Conservation (phyloP, 495 filamentous ascomycete genomes). For the Opeltia flavorubescens region DNA sequence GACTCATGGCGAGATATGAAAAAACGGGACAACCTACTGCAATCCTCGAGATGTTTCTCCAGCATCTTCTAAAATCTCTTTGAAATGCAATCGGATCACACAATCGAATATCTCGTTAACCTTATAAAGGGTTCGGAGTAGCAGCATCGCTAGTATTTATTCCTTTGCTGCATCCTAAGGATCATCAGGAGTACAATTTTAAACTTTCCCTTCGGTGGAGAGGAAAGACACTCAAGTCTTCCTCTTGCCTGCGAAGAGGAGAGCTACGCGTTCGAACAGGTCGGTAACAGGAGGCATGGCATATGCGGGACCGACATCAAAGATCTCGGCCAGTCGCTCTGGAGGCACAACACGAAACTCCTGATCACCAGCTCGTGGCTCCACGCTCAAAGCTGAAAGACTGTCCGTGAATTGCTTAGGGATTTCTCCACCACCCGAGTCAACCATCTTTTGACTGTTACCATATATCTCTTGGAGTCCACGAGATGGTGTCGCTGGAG, state of each 20-base stretch:
- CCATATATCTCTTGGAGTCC: slow-evolving; percentile 37
- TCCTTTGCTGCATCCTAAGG: too few relatives aligned
- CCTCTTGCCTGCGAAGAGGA: slow-evolving; percentile 3
- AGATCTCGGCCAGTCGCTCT: slow-evolving; percentile 56
- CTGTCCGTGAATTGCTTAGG: not conserved
- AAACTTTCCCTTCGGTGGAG: too few relatives aligned
- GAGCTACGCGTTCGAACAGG: slow-evolving; percentile 62
- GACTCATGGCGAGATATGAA: too few relatives aligned
- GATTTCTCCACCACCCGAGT: not conserved
- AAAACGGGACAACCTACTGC: too few relatives aligned
- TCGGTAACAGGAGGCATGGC: slow-evolving; percentile 65
- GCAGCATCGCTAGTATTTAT: too few relatives aligned
- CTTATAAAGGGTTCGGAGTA: too few relatives aligned
- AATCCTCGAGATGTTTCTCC: too few relatives aligned
- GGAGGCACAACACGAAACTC: slow-evolving; percentile 41
- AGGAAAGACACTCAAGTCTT: too few relatives aligned
- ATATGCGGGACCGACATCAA: slow-evolving; percentile 58
- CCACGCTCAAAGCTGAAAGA: slow-evolving; percentile 16
- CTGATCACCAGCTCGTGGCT: slow-evolving; percentile 21
- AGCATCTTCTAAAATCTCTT: too few relatives aligned
- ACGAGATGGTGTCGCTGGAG: slow-evolving; percentile 27
- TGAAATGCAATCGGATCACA: too few relatives aligned
- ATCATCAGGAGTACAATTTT: too few relatives aligned
- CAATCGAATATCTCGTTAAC: too few relatives aligned
- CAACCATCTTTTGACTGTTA: slow-evolving; percentile 17